phyloP scores from a whole-genome alignment of 345 rosid species.

The Raphanus raphanistrum region DNA sequence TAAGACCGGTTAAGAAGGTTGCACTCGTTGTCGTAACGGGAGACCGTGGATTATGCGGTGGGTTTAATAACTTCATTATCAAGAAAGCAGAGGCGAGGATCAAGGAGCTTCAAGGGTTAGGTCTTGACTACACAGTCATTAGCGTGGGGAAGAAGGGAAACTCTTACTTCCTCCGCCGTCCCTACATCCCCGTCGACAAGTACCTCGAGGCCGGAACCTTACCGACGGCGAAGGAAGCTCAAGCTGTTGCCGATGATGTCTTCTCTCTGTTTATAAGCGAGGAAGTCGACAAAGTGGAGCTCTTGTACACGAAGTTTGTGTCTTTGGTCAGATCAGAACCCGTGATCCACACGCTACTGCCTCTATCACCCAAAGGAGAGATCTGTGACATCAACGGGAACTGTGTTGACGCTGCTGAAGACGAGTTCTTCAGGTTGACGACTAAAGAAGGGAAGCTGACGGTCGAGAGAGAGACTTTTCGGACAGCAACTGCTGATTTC shows the following conservation, averaged over 20 bases:
- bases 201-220: slow-evolving; percentile 50
- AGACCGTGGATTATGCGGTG: slow-evolving; percentile 90
- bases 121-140: slow-evolving; percentile 61
- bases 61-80: slow-evolving; percentile 63
- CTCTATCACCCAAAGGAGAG: slow-evolving; percentile 89
- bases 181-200: slow-evolving; percentile 76
- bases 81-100: slow-evolving; percentile 87
- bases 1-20: slow-evolving; percentile 94
- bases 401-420: slow-evolving; percentile 93
- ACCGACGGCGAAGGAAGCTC: slow-evolving; percentile 79
- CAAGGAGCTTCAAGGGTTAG: slow-evolving; percentile 63
- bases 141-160: slow-evolving; percentile 96
- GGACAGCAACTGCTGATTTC: slow-evolving; percentile 60
- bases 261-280: slow-evolving; percentile 75
- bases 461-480: slow-evolving; percentile 66
- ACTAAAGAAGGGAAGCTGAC: slow-evolving; percentile 90
- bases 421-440: slow-evolving; percentile 88
- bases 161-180: slow-evolving; percentile 67
- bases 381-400: slow-evolving; percentile 81
- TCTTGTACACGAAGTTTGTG: slow-evolving; percentile 88
- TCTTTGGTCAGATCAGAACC: slow-evolving; percentile 83
- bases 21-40: slow-evolving; percentile 92
- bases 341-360: slow-evolving; percentile 84
- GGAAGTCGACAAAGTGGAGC: slow-evolving; percentile 96
- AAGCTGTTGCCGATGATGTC: slow-evolving; percentile 69